Evolutionary conservation across 148 eudicot species (phyloP), one percentile per base, ranked within the genome.

Genomic region (Rhododendron simsii): DNA sequence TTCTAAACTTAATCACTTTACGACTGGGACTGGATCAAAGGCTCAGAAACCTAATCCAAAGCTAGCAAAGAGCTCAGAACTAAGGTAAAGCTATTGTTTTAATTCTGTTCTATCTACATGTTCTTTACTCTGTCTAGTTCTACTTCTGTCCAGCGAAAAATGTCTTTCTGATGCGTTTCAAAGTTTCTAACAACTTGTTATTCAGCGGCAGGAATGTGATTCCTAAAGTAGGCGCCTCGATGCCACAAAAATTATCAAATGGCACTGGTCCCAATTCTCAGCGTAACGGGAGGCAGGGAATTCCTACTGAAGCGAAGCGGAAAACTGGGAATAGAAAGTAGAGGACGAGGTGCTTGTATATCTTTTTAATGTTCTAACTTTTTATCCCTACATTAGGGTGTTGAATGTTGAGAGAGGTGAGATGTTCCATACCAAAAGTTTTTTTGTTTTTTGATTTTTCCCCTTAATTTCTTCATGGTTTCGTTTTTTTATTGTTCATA

Each of bases 291-390:
- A 91, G 93, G 87, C 98, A 89, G 82, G 89, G 87, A 5, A 76
- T 84, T 65, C 85, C 94, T 47, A 88, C 90, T 30, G 98, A 93
- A 83, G 87, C 86, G 26, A 98, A 94, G 87, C 88, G 98, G 65
- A 98, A 93, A 90, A 75, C 71, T 20, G 96, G 91, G 59, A 91
- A 61, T 59, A 91, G 95, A 84, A 98, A 94, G 89, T 95, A 93
- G 90, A 83, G 79, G 81, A 33, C 35, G 1, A 59, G 41, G 23
- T 45, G 65, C 20, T 18, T 41, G 84, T 84, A 44, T 26, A 79
- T 71, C 35, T 55, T 30, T 51, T 82, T 21, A 41, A 35, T 11
- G 55, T 76, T 81, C 78, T 87, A 78, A 81, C 78, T 84, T 86
- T 59, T 80, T 87, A 39, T 86, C 55, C 51, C 61, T 81, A 20